Percentiles rank a stretch among this genome's conserved stretches.
These are phyloP conservation scores for Phialocephala sp. DNA, from an alignment of 2,329 filamentous ascomycete species.

Conservation along the genomic window DNA sequence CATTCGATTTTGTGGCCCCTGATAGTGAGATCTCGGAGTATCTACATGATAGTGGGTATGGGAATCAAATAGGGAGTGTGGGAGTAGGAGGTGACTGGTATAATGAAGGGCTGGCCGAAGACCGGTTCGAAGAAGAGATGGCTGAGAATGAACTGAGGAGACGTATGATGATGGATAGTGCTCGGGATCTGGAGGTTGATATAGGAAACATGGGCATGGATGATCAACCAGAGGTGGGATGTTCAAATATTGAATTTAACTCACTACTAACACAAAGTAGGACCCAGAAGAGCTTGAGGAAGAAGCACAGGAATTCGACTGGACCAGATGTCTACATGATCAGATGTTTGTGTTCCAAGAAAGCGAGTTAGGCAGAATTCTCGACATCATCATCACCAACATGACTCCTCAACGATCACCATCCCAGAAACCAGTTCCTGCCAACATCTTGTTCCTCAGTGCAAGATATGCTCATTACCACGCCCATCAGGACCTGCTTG, in stretches of 20 bases:
- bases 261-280: slow-evolving; percentile 48
- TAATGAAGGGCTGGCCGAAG: slow-evolving; percentile 87
- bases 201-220: slow-evolving; percentile 94
- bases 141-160: slow-evolving; percentile 94
- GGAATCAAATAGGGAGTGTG: slow-evolving; percentile 70
- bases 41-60: slow-evolving; percentile 91
- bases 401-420: slow-evolving; percentile 97
- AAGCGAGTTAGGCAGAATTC: slow-evolving; percentile 85
- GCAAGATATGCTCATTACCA: slow-evolving; percentile 97
- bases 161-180: slow-evolving; percentile 99
- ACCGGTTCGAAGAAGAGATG: slow-evolving; percentile 95
- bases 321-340: slow-evolving; percentile 91
- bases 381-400: slow-evolving; percentile 95
- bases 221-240: slow-evolving; percentile 84
- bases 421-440: slow-evolving; percentile 96
- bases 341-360: slow-evolving; percentile 99
- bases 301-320: slow-evolving; percentile 93
- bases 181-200: slow-evolving; percentile 94
- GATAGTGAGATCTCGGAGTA: slow-evolving; percentile 98
- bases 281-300: slow-evolving; percentile 81
- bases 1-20: slow-evolving; percentile 93
- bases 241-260: slow-evolving; percentile 28
- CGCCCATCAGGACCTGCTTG: slow-evolving; percentile 82
- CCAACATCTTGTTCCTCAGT: slow-evolving; percentile 95
- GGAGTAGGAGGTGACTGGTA: slow-evolving; percentile 92